These are phyloP conservation scores for Colletotrichum spinosum DNA, from an alignment of 2,329 filamentous ascomycete genomes.

Conservation along the genomic window DNA sequence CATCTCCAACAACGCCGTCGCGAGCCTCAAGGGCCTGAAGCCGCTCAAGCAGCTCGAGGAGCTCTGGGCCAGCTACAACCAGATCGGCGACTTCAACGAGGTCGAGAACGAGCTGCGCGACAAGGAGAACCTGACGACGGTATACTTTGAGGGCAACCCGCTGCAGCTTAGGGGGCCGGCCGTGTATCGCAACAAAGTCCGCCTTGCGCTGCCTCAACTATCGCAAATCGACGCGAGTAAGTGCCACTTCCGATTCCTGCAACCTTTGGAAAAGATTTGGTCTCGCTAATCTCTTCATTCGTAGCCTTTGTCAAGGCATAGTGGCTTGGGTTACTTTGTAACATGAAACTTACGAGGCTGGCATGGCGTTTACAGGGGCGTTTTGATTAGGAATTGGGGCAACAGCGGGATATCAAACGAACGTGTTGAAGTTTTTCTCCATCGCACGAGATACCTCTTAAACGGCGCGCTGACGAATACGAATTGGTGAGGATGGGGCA, in stretches of 20 bases:
- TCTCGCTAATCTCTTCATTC: slow-evolving; percentile 8
- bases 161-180: slow-evolving; percentile 83
- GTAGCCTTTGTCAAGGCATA: slow-evolving; percentile 39
- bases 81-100: slow-evolving; percentile 82
- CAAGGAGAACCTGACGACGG: slow-evolving; percentile 84
- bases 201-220: slow-evolving; percentile 86
- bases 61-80: slow-evolving; percentile 93
- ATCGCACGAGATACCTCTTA: slow-evolving; percentile 26
- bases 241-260: slow-evolving; percentile 53
- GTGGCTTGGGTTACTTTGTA: slow-evolving; percentile 14
- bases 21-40: slow-evolving; percentile 78
- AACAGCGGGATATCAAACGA: slow-evolving; percentile 4
- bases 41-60: slow-evolving; percentile 82
- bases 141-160: slow-evolving; percentile 97
- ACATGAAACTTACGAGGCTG: slow-evolving; percentile 28
- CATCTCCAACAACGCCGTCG: slow-evolving; percentile 88
- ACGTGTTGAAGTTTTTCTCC: slow-evolving; percentile 14
- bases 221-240: slow-evolving; percentile 97
- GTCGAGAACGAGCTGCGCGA: slow-evolving; percentile 82
- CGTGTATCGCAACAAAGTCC: slow-evolving; percentile 93
- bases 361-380: slow-evolving; percentile 33
- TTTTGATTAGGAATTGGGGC: slow-evolving; percentile 21
- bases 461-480: not conserved
- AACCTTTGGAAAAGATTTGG: not conserved
- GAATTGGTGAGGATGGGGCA: slow-evolving; percentile 6